phyloP scores from a whole-genome alignment of 2,329 filamentous ascomycete species.

The Epichloe glyceriae region DNA sequence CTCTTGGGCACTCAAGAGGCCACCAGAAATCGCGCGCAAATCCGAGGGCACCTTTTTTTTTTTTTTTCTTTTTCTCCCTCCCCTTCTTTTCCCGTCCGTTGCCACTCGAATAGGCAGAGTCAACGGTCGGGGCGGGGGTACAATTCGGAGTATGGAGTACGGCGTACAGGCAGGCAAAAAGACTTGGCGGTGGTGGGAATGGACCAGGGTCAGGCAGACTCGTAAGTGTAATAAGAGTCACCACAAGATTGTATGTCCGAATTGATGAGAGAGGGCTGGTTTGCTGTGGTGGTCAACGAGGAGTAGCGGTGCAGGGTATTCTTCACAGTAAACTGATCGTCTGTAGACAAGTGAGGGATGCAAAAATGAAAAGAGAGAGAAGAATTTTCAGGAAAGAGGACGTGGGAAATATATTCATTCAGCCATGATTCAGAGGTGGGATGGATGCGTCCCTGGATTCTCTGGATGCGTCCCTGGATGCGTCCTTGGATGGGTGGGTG shows the following conservation, averaged over 20 bases:
- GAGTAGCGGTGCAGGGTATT: background rate
- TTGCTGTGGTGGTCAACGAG: background rate
- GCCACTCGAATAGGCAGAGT: background rate
- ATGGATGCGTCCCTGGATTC: background rate
- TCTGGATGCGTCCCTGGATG: background rate
- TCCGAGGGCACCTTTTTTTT: background rate
- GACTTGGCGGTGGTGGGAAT: background rate
- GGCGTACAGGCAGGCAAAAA: background rate
- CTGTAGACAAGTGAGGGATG: background rate
- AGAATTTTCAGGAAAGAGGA: background rate
- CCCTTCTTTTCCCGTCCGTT: background rate
- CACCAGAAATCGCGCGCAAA: background rate
- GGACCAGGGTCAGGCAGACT: background rate
- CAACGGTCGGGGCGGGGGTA: background rate
- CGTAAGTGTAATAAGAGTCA: background rate
- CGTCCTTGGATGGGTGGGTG: background rate
- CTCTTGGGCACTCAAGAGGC: background rate
- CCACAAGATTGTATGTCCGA: background rate
- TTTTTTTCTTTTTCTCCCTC: background rate
- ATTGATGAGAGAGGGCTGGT: too few species aligned
- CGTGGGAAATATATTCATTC: slow-evolving; percentile 1
- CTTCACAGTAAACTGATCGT: background rate
- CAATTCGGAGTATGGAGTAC: background rate
- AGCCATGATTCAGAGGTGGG: background rate
- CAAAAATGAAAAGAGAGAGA: background rate